Conservation (phyloP, 805 yeast species). For the Cyberlindnera saturnus region DNA sequence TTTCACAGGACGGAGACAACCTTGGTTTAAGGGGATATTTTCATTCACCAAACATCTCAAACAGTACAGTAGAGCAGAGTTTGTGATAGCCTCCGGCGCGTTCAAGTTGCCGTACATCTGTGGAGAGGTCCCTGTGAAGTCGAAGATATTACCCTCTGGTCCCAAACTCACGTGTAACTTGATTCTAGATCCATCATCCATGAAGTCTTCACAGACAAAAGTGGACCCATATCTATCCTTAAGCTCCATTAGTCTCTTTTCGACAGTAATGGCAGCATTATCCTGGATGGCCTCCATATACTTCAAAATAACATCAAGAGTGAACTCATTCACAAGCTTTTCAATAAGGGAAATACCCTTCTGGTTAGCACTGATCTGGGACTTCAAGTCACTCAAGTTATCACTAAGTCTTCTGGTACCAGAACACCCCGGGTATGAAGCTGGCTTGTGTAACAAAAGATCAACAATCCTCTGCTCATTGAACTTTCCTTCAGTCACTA, state of each 20-base stretch:
- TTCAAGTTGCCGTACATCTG: constrained; percentile 86
- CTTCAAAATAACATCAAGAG: constrained; percentile 49
- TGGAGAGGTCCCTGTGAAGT: constrained; percentile 81
- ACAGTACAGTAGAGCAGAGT: constrained; percentile 84
- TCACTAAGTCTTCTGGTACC: constrained; percentile 84
- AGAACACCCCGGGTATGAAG: constrained; percentile 77
- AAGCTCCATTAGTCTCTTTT: constrained; percentile 41
- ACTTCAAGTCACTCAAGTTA: constrained; percentile 77
- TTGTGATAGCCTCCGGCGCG: constrained; percentile 88
- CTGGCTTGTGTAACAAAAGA: constrained; percentile 65
- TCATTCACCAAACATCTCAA: constrained; percentile 78
- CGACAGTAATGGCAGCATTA: constrained; percentile 72
- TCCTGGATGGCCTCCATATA: constrained; percentile 81
- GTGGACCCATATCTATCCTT: constrained; percentile 34
- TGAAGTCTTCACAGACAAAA: constrained; percentile 52
- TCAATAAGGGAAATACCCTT: constrained; percentile 70
- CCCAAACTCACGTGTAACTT: constrained; percentile 46
- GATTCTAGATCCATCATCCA: constrained; percentile 81
- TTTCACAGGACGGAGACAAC: constrained; percentile 76
- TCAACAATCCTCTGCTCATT: constrained; percentile 65
- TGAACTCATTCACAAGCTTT: constrained; percentile 56
- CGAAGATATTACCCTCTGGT: constrained; percentile 56
- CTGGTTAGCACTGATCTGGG: constrained; percentile 84
- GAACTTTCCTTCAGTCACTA: constrained; percentile 67
- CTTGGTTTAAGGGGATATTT: constrained; percentile 90